Conservation (phyloP, 2,329 filamentous ascomycete genomes). For the Trematosphaeria pertusa region DNA sequence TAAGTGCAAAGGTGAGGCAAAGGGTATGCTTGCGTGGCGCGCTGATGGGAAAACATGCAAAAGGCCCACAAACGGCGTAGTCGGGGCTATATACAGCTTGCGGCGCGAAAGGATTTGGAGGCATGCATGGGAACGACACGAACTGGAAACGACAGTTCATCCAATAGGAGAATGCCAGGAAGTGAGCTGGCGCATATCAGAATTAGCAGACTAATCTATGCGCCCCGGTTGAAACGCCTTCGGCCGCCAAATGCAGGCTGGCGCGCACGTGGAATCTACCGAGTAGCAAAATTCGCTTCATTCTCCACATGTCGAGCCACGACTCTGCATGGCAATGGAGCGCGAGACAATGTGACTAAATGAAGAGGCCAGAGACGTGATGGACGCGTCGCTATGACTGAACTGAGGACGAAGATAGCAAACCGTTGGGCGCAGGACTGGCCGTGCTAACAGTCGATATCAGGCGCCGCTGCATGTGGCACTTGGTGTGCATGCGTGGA, state of each 20-base stretch:
- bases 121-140: slow-evolving; percentile 40
- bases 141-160: slow-evolving; percentile 27
- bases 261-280: slow-evolving; percentile 30
- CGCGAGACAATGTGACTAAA: slow-evolving; percentile 10
- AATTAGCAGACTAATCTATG: slow-evolving; percentile 42
- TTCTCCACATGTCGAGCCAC: slow-evolving; percentile 22
- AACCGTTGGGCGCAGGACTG: slow-evolving; percentile 29
- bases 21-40: slow-evolving; percentile 48
- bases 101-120: slow-evolving; percentile 33
- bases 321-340: slow-evolving; percentile 20
- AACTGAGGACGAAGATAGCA: slow-evolving; percentile 18
- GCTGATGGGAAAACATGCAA: slow-evolving; percentile 38
- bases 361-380: slow-evolving; percentile 20
- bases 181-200: slow-evolving; percentile 41
- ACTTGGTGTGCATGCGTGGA: slow-evolving; percentile 40
- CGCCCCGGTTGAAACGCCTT: slow-evolving; percentile 36
- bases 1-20: slow-evolving; percentile 32
- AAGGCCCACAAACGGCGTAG: slow-evolving; percentile 40
- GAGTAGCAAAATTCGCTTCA: slow-evolving; percentile 24
- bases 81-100: slow-evolving; percentile 44
- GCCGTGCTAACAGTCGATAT: slow-evolving; percentile 27
- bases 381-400: slow-evolving; percentile 14
- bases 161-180: slow-evolving; percentile 42
- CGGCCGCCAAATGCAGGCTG: slow-evolving; percentile 31
- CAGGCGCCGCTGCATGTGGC: slow-evolving; percentile 33